Base-by-base conservation (phyloP, 352 stramenopile species). In the Phytophthora pluvialis region DNA sequence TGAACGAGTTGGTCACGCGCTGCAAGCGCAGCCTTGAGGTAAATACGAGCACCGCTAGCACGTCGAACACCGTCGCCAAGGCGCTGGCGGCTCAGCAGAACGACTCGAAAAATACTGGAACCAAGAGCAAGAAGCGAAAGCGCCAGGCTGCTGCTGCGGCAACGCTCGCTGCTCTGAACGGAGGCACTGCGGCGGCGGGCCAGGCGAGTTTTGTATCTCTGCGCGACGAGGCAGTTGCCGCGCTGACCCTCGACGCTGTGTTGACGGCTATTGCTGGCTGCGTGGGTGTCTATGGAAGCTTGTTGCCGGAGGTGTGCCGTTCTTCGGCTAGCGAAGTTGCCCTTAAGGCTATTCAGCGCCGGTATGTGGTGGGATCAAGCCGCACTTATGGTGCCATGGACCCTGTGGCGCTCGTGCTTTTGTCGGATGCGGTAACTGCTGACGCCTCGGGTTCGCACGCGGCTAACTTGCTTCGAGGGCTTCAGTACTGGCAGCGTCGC, bases 81-180 rank as follows among this genome's bases (percentile, higher is more conserved):
- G 62, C 57, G 0, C 25, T 70, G 35, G 50, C 53, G 2, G 52
- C 47, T 33, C 50, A 69, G 18, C 51, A 71, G 15, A 71, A 63
- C 4, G 66, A 67, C 42, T 36, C 42, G 3, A 72, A 74, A 43
- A 59, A 68, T 3, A 55, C 40, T 16, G 54, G 57, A 46, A 72
- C 45, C 25, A 95, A 93, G 60, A 87, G 81, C 62, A 95, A 95
- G 73, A 95, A 95, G 68, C 85, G 87, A 48, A 93, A 93, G 72
- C 87, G 87, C 33, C 81, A 91, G 52, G 72, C 79, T 26, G 79
- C 73, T 18, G 78, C 83, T 28, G 73, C 83, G 48, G 76, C 89
- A 15, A 70, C 75, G 8, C 60, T 80, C 3, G 72, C 76, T 16
- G 73, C 57, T 25, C 49, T 78, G 11, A 75, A 72, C 18, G 65